Percentiles rank a stretch among this genome's conserved stretches.
phyloP scores from a whole-genome alignment of 2,329 filamentous ascomycete species.

The Colletotrichum sp. region DNA sequence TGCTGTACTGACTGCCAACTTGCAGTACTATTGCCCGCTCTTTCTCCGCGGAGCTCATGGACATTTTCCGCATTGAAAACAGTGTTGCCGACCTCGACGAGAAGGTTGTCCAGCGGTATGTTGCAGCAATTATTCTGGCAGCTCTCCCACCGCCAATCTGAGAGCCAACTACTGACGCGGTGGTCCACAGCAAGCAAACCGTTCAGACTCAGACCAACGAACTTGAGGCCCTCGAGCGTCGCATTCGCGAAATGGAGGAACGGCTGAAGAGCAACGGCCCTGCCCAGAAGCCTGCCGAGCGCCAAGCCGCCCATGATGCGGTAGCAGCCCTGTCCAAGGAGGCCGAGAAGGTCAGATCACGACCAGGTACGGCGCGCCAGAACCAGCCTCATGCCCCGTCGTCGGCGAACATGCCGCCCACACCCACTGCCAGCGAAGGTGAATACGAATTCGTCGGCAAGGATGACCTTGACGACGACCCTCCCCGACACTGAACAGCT shows the following conservation, averaged over 20 bases:
- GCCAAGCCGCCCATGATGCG: constrained; percentile 26
- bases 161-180: neutral
- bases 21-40: constrained; percentile 83
- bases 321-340: constrained; percentile 26
- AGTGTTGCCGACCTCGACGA: constrained; percentile 75
- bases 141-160: neutral
- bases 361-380: constrained; percentile 58
- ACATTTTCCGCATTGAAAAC: constrained; percentile 87
- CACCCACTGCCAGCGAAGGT: constrained; percentile 67
- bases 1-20: neutral
- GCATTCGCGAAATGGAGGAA: constrained; percentile 84
- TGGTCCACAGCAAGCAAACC: constrained; percentile 72
- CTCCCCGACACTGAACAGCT: constrained; percentile 12
- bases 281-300: constrained; percentile 22
- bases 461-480: constrained; percentile 24
- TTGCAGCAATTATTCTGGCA: constrained; percentile 13
- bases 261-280: constrained; percentile 58
- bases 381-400: constrained; percentile 55
- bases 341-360: constrained; percentile 48
- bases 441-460: constrained; percentile 45
- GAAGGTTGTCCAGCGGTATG: constrained; percentile 83
- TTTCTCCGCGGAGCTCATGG: constrained; percentile 85
- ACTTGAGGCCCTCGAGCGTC: constrained; percentile 84
- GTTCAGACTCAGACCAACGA: constrained; percentile 78
- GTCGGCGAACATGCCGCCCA: constrained; percentile 63